Base-by-base conservation (phyloP, 2,329 filamentous ascomycete species). In the Leptographium lundbergii region DNA sequence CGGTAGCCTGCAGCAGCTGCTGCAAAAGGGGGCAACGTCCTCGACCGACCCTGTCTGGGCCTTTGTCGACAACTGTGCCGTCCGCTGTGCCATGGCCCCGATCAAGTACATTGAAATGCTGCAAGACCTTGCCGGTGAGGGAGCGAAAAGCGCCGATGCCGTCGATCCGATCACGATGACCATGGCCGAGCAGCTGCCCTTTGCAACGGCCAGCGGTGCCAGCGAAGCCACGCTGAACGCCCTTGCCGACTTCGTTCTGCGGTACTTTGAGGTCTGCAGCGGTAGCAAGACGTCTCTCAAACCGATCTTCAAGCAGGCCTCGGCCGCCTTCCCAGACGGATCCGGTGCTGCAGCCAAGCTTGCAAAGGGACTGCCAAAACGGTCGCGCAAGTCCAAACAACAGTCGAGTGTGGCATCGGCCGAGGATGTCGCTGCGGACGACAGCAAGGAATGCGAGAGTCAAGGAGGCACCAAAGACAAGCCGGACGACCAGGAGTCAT, bases 61-160 rank as follows among this genome's bases (percentile, higher is more conserved):
- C 0, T 95, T 94, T 67, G 70, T 96, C 29, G 91, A 96, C 67
- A 91, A 95, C 62, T 95, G 89, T 69, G 77, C 89, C 57, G 83
- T 82, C 34, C 82, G 91, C 27, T 88, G 89, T 64, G 85, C 85
- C 19, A 84, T 75, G 2, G 86, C 86, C 27, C 88, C 90, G 0
- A 86, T 95, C 67, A 95, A 90, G 68, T 92, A 96, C 66, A 82
- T 94, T 32, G 87, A 94, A 61, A 75, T 84, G 66, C 71, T 89
- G 29, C 78, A 84, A 58, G 77, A 82, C 48, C 64, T 80, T 2
- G 64, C 71, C 61, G 69, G 73, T 58, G 69, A 75, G 51, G 65
- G 17, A 7, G 19, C 11, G 0, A 25, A 74, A 64, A 69, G 22
- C 65, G 68, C 34, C 53, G 25, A 65, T 54, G 67, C 73, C 34